These are phyloP conservation scores for Epicoccum nigrum DNA, from an alignment of 2,329 filamentous ascomycete species.

Conservation along the genomic window DNA sequence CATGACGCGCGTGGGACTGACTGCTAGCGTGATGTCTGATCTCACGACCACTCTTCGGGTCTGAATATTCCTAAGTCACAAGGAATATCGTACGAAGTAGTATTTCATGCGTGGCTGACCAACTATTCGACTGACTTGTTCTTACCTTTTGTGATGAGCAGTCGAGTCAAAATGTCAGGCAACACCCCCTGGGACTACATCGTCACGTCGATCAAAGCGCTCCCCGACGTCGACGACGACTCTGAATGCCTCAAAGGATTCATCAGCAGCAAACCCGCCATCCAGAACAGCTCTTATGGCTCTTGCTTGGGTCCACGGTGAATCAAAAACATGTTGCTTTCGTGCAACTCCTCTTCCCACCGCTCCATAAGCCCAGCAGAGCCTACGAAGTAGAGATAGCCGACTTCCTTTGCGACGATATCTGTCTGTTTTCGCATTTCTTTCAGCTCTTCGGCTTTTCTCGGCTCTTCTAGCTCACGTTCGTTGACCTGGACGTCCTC, in stretches of 20 bases:
- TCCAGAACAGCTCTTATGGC: background rate
- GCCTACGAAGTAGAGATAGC: conserved; percentile 38
- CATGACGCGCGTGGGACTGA: conserved; percentile 15
- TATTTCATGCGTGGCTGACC: too few species aligned
- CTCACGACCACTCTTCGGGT: background rate
- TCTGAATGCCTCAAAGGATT: too few species aligned
- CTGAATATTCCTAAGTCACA: too few species aligned
- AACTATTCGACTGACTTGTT: too few species aligned
- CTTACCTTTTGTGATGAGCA: too few species aligned
- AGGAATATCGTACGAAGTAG: too few species aligned
- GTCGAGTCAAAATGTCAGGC: too few species aligned
- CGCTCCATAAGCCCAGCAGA: conserved; percentile 11
- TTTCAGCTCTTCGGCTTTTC: conserved; percentile 18
- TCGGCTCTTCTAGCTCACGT: conserved; percentile 10
- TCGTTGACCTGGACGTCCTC: conserved; percentile 26
- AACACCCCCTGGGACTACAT: too few species aligned
- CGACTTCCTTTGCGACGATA: conserved; percentile 30
- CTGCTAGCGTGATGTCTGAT: background rate
- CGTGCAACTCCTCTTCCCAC: conserved; percentile 25
- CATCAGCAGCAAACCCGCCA: background rate
- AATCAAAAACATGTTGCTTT: conserved; percentile 26
- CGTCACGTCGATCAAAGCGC: too few species aligned
- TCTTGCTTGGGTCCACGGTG: conserved; percentile 3
- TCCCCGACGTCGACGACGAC: too few species aligned
- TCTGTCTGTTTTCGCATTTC: conserved; percentile 15